Evolutionary conservation across 2,329 filamentous ascomycete genomes (phyloP).

Genomic region (Aureobasidium pullulans): DNA sequence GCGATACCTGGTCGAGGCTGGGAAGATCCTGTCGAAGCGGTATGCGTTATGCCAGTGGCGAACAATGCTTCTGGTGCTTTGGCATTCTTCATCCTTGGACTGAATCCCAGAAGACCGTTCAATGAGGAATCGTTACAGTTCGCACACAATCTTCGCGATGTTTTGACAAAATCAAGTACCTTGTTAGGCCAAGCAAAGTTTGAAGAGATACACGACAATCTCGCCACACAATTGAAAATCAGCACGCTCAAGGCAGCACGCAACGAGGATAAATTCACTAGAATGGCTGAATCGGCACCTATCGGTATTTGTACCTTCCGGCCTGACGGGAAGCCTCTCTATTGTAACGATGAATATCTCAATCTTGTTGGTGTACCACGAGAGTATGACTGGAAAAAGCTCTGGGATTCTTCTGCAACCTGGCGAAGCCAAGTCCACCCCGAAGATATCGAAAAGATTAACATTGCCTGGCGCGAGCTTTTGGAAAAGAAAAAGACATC

Average conservation of each 20-base stretch:
- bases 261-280: constrained; percentile 32
- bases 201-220: constrained; percentile 30
- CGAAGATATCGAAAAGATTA: constrained; percentile 30
- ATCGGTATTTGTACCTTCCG: constrained; percentile 35
- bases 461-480: constrained; percentile 26
- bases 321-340: constrained; percentile 28
- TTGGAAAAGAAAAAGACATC: constrained; percentile 24
- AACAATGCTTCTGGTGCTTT: constrained; percentile 29
- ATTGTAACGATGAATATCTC: constrained; percentile 35
- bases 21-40: constrained; percentile 11
- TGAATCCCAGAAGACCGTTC: constrained; percentile 32
- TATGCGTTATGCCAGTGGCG: constrained; percentile 16
- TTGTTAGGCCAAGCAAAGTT: constrained; percentile 31
- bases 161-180: constrained; percentile 33
- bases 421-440: constrained; percentile 14
- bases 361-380: constrained; percentile 26
- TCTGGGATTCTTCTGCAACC: constrained; percentile 23
- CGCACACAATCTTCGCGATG: constrained; percentile 28
- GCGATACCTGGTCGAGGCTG: constrained; percentile 9
- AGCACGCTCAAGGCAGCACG: constrained; percentile 26
- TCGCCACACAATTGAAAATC: constrained; percentile 28
- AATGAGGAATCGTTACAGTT: constrained; percentile 34
- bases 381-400: constrained; percentile 16
- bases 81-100: constrained; percentile 33
- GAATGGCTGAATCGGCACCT: constrained; percentile 33